Evolutionary conservation across 164 flowering plant species (phyloP).

Genomic region (Houttuynia cordata): DNA sequence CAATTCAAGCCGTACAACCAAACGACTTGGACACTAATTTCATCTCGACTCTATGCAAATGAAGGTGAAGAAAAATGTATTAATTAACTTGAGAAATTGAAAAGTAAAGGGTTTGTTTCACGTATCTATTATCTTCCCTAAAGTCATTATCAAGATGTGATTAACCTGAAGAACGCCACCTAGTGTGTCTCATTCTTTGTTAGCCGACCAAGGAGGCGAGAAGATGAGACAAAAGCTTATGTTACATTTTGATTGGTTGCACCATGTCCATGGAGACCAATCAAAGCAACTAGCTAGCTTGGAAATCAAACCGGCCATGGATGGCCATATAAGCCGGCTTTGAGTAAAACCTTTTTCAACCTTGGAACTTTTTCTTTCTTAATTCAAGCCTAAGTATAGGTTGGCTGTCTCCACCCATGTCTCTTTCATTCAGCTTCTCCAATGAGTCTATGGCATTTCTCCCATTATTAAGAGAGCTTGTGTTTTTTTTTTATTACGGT

Average conservation of each 20-base stretch:
- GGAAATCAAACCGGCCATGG: constrained; percentile 11
- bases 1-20: too few species aligned
- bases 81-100: too few species aligned
- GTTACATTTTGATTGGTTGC: not conserved
- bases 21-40: too few species aligned
- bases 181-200: constrained; percentile 43
- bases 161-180: constrained; percentile 7
- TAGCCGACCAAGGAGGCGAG: constrained; percentile 29
- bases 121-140: too few species aligned
- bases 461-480: not conserved
- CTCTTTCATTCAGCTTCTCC: constrained; percentile 14
- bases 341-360: not conserved
- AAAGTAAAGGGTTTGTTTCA: too few species aligned
- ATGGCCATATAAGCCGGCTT: constrained; percentile 15
- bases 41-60: too few species aligned
- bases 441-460: not conserved
- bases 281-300: not conserved
- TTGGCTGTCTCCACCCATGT: constrained; percentile 12
- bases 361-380: not conserved
- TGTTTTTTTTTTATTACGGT: not conserved
- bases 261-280: not conserved
- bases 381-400: not conserved
- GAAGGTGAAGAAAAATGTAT: too few species aligned
- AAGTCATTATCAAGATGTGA: not conserved
- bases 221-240: constrained; percentile 18